Evolutionary conservation across 208 protist genomes (phyloP), one percentile per base, ranked within the genome.

Genomic region (Acanthamoeba royreba): DNA sequence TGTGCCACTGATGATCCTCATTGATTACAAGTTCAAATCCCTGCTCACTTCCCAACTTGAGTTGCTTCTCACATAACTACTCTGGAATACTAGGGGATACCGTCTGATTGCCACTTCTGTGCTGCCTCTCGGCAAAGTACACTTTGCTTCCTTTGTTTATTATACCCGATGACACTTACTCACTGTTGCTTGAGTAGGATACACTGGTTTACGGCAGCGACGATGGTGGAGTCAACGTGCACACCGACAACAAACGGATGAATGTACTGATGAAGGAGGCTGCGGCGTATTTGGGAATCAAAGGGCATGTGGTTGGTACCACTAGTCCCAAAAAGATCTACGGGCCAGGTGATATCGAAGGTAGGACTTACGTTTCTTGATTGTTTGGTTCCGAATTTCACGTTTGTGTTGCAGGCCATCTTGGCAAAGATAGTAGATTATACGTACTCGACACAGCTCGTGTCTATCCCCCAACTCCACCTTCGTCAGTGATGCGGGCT

Each of bases 91-190:
- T 40, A 92, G 55, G 28, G 85, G 85, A 46, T 92, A 92, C 25
- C 85, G 85, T 22, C 58, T 92, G 22, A 92, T 92, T n/a, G 85
- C 85, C 33, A 92, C 85, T 13, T 92, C 85, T 11, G 85, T 92
- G n/a, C 40, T 92, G 38, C 85, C 85, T 15, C 22, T 92, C 19
- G 85, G 31, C 49, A 92, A 74, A 40, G 66, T 46, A 43, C 31
- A 40, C 35, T n/a, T n/a, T n/a, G n/a, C n/a, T n/a, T n/a, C n/a
- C 5, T 74, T n/a, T 4, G 8, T 17, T 72, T 33, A 38, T 13
- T 72, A 17, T 38, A 13, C 9, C n/a, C 4, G 13, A 13, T 5
- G 33, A 7, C n/a, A 22, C 22, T 72, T 17, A 19, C 40, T 28
- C 19, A 28, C 49, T 55, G 49, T 9, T 19, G 49, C 49, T 19